These are phyloP conservation scores for Tolypocladium capitatum DNA, from an alignment of 2,329 filamentous ascomycete genomes.

Conservation along the genomic window DNA sequence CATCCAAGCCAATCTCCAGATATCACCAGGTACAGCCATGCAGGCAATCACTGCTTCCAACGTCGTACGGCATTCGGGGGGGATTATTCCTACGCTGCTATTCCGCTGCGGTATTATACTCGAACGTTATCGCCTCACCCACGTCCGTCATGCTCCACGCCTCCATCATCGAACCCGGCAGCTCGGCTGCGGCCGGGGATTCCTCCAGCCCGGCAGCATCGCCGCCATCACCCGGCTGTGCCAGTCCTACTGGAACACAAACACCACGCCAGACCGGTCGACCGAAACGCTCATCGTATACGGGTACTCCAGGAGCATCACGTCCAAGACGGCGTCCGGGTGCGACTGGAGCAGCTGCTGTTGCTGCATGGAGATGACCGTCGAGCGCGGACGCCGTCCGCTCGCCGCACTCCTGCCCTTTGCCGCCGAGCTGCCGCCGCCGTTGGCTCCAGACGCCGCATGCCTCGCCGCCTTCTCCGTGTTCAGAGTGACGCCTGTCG, in stretches of 20 bases:
- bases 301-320: conserved; percentile 75
- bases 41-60: too few relatives aligned
- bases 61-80: not conserved
- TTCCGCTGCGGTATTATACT: not conserved
- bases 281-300: conserved; percentile 89
- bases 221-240: not conserved
- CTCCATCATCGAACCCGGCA: not conserved
- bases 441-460: conserved; percentile 11
- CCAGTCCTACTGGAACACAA: conserved; percentile 51
- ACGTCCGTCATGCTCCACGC: not conserved
- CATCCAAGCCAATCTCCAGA: too few relatives aligned
- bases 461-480: conserved; percentile 44
- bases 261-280: conserved; percentile 79
- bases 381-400: conserved; percentile 51
- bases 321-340: conserved; percentile 75
- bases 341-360: conserved; percentile 77
- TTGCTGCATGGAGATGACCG: conserved; percentile 78
- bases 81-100: not conserved
- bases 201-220: not conserved
- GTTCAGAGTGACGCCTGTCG: conserved; percentile 49
- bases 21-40: too few relatives aligned
- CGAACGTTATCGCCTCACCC: not conserved
- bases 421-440: conserved; percentile 4
- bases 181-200: not conserved
- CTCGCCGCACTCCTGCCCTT: conserved; percentile 15